Percentiles rank a stretch among this genome's conserved stretches.
Evolutionary conservation across 257 asterid genomes (phyloP).

Genomic region (Echites panduratus): DNA sequence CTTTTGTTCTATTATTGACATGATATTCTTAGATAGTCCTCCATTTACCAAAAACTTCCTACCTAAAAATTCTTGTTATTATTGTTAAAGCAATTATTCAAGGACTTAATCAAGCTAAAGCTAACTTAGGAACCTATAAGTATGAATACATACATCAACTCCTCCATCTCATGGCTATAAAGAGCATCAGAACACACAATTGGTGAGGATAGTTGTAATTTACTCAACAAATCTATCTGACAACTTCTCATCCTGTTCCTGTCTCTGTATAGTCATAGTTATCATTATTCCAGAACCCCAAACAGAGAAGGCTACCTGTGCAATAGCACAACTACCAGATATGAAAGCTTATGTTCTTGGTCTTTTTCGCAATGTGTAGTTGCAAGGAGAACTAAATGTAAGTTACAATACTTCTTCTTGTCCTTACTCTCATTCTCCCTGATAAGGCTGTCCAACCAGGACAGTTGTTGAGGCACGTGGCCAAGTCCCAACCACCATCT

Average conservation of each 20-base stretch:
- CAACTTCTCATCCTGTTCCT: neutral
- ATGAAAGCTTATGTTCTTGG: neutral
- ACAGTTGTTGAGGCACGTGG: neutral
- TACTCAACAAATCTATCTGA: neutral
- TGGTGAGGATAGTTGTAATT: neutral
- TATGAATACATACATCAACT: neutral
- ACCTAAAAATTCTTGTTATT: neutral
- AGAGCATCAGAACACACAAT: neutral
- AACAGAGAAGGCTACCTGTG: neutral
- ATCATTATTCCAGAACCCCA: constrained; percentile 1
- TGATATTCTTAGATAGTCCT: neutral
- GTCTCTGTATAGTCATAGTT: neutral
- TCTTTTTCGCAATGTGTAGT: neutral
- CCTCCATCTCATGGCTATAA: neutral
- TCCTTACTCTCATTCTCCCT: constrained; percentile 5
- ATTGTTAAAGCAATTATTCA: neutral
- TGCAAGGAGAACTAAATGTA: neutral
- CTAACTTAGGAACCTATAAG: neutral
- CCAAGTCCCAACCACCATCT: neutral
- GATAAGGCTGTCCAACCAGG: neutral
- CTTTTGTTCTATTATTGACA: neutral
- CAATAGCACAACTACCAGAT: constrained; percentile 5
- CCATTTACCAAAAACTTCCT: neutral
- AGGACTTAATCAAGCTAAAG: neutral
- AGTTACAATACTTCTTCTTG: neutral